Evolutionary conservation across 352 stramenopile genomes (phyloP).

Genomic region (Aphanomyces stellatus): DNA sequence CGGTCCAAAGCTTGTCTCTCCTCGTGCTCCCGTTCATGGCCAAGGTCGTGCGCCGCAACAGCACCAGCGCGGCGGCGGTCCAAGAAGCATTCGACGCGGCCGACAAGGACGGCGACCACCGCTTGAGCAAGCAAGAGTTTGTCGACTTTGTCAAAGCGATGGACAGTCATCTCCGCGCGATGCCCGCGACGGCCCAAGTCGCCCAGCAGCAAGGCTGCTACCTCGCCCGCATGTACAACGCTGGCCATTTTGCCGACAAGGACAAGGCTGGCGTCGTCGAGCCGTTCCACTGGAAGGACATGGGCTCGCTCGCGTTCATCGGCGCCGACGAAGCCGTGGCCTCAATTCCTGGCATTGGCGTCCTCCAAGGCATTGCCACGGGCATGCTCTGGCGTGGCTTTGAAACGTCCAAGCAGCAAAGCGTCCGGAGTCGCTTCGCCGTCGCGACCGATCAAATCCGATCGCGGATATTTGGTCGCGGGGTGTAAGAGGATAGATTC

Average conservation of each 20-base stretch:
- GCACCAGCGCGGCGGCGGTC: background rate
- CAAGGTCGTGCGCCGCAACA: too few relatives aligned
- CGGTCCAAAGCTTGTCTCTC: background rate
- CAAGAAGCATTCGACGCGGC: slow-evolving; percentile 10
- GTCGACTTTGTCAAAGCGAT: background rate
- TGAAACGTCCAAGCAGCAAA: slow-evolving; percentile 6
- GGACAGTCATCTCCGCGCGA: slow-evolving; percentile 7
- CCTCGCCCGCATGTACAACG: slow-evolving; percentile 5
- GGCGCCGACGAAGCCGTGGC: slow-evolving; percentile 12
- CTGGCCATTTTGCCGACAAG: background rate
- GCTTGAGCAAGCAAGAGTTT: slow-evolving; percentile 6
- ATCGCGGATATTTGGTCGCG: slow-evolving; percentile 4
- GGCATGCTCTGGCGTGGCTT: slow-evolving; percentile 10
- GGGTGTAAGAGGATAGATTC: too few relatives aligned
- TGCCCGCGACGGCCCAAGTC: slow-evolving; percentile 18
- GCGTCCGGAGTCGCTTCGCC: background rate
- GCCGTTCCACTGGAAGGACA: slow-evolving; percentile 10
- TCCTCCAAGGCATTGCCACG: slow-evolving; percentile 9
- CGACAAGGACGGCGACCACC: background rate
- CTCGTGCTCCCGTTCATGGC: background rate
- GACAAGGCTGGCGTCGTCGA: background rate
- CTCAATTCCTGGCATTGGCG: background rate
- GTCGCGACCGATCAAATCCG: slow-evolving; percentile 13
- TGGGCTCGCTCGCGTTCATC: slow-evolving; percentile 13
- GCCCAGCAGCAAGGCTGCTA: slow-evolving; percentile 18